phyloP scores from a whole-genome alignment of 83 land plant species.

The Isoetes engelmannii region DNA sequence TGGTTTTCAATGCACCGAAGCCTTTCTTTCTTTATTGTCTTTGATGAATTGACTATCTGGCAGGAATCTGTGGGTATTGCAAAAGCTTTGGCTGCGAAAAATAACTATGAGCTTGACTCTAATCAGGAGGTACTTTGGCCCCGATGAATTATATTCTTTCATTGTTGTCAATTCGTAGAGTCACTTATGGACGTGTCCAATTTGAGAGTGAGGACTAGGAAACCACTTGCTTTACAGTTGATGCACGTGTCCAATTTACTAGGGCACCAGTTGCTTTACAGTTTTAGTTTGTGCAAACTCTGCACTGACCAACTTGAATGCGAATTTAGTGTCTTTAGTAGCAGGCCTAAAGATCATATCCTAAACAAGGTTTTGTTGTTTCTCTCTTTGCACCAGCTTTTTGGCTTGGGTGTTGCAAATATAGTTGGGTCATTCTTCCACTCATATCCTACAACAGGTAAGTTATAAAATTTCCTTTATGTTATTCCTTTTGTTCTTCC shows the following conservation, averaged over 20 bases:
- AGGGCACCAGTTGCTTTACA: too few species aligned
- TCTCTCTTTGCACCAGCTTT: slow-evolving; percentile 46
- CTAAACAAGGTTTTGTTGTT: neutral
- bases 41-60: neutral
- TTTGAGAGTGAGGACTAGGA: too few species aligned
- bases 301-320: too few species aligned
- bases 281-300: too few species aligned
- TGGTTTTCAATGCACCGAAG: neutral
- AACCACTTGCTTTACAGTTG: too few species aligned
- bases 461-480: neutral
- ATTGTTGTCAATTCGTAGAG: too few species aligned
- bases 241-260: too few species aligned
- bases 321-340: too few species aligned
- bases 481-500: too few species aligned
- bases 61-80: slow-evolving; percentile 99
- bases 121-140: slow-evolving; percentile 74
- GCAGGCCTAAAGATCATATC: too few species aligned
- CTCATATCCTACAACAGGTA: slow-evolving; percentile 83
- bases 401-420: slow-evolving; percentile 91
- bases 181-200: too few species aligned
- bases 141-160: too few species aligned
- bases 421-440: slow-evolving; percentile 82
- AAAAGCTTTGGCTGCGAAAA: slow-evolving; percentile 89
- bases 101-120: slow-evolving; percentile 91
- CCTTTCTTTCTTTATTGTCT: neutral